Base-by-base conservation (phyloP, 768 basidiomycete genomes). In the Trametes villosa region DNA sequence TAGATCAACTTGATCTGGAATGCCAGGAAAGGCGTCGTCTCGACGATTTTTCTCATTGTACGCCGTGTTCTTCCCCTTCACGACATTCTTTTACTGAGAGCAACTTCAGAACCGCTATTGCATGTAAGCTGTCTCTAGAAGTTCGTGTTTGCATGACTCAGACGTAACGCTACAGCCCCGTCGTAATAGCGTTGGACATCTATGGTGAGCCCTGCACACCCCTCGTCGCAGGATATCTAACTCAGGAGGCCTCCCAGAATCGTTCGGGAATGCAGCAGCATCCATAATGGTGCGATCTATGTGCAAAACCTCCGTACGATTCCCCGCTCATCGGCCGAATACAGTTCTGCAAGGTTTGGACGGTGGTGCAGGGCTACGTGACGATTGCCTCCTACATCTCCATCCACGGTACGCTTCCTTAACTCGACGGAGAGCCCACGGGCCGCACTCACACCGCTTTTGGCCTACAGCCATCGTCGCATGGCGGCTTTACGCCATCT, bases 321-420 rank as follows among this genome's bases (percentile, higher is more conserved):
- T 15, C 20, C 26, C 38, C 9, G 24, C 33, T 13, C 26, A 9
- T 4, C 38, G n/a, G 5, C 40, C 3, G 8, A 15, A 13, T 9
- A 8, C 20, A 71, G 70, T 68, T 71, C 50, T 71, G 70, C 58
- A 64, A 64, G 38, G 59, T 65, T 3, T 71, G 70, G 70, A 71
- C 70, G 8, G 57, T 61, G 1, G 22, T 68, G 9, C 70, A 71
- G 40, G 63, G 68, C 62, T 68, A 67, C 30, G 53, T 71, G 33
- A 71, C 70, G 18, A 64, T 71, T 48, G 61, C 59, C 4, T 71
- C 70, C 7, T 71, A 68, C 64, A 69, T 71, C 44, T 70, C 67
- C 20, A 70, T 71, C n/a, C 70, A 71, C 31, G 57, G 70, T 71
- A 38, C 18, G 46, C 38, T 9, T 9, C 9, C 12, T 18, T 12